These are phyloP conservation scores for Apodospora peruviana DNA, from an alignment of 495 filamentous ascomycete genomes.

Conservation along the genomic window DNA sequence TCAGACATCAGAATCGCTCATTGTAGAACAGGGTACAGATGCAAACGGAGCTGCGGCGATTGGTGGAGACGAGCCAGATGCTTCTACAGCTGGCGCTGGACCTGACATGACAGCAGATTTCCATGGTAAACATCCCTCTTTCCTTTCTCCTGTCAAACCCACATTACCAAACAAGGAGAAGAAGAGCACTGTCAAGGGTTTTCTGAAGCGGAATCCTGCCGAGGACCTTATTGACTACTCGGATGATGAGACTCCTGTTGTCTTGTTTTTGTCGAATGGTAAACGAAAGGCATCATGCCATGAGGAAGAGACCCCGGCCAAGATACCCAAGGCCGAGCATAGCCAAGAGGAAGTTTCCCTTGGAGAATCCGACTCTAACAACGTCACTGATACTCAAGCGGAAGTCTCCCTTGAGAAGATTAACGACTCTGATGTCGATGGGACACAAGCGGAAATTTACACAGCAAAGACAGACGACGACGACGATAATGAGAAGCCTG, in stretches of 20 bases:
- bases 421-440: too few species aligned
- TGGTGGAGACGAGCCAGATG: background rate
- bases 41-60: too few species aligned
- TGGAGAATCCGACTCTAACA: background rate
- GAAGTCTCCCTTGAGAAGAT: too few species aligned
- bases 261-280: background rate
- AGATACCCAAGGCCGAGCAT: background rate
- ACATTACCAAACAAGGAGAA: too few species aligned
- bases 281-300: constrained; percentile 1
- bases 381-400: too few species aligned
- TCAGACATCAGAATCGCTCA: background rate
- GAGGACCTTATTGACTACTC: constrained; percentile 24
- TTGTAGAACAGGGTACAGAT: too few species aligned
- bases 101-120: background rate
- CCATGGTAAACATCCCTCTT: background rate
- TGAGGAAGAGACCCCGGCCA: background rate
- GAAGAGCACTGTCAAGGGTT: too few species aligned
- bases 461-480: too few species aligned
- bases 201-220: background rate
- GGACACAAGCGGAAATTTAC: too few species aligned
- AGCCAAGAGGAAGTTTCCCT: background rate
- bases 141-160: background rate
- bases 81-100: background rate
- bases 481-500: too few species aligned
- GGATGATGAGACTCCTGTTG: constrained; percentile 22